Evolutionary conservation across 108 stramenopile species (phyloP).

Genomic region (Chaetoceros muelleri): DNA sequence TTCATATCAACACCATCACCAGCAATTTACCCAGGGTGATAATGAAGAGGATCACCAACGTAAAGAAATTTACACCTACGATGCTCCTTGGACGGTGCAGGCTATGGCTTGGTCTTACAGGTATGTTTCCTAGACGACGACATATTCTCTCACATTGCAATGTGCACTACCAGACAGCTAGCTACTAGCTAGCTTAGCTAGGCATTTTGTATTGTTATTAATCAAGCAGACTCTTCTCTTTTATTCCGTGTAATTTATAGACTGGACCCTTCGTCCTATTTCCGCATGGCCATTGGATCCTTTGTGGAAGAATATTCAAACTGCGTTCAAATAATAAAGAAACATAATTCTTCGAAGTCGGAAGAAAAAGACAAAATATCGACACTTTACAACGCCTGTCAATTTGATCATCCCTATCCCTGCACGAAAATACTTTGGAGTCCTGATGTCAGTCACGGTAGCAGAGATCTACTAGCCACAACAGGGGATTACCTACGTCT

Average conservation of each 20-base stretch:
- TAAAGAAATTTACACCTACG: slow-evolving; percentile 97
- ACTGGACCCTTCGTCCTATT: slow-evolving; percentile 53
- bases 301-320: slow-evolving; percentile 98
- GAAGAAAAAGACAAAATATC: slow-evolving; percentile 12
- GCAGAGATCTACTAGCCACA: slow-evolving; percentile 88
- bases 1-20: too few species aligned
- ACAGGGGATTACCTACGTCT: slow-evolving; percentile 95
- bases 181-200: background rate
- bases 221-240: background rate
- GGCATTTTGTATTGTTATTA: slow-evolving; percentile 1
- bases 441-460: slow-evolving; percentile 45
- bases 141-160: too few species aligned
- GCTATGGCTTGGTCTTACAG: slow-evolving; percentile 89
- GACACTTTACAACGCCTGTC: slow-evolving; percentile 51
- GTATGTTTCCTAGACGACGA: slow-evolving; percentile 22
- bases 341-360: slow-evolving; percentile 18
- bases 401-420: slow-evolving; percentile 93
- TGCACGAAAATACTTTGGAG: slow-evolving; percentile 89
- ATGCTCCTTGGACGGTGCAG: slow-evolving; percentile 95
- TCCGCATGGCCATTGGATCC: slow-evolving; percentile 90
- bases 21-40: too few species aligned
- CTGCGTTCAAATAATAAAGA: slow-evolving; percentile 71
- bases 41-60: slow-evolving; percentile 32
- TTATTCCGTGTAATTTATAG: slow-evolving; percentile 15
- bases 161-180: background rate